Evolutionary conservation across 345 rosid species (phyloP).

Genomic region (Syzygium aqueum): DNA sequence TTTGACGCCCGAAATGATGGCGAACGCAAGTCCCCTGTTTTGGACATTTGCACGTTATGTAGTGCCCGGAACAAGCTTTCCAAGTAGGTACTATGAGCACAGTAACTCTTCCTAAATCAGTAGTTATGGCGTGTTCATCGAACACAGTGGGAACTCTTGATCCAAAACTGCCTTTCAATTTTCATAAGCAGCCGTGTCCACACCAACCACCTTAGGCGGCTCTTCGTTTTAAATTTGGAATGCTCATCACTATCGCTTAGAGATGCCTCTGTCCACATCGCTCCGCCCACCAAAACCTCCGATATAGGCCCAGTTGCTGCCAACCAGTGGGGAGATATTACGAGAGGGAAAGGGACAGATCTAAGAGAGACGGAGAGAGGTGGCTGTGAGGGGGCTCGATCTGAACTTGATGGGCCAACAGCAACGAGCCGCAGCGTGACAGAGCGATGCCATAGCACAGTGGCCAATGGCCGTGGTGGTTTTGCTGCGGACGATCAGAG

Average conservation of each 20-base stretch:
- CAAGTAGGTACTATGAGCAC: neutral
- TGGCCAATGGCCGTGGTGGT: neutral
- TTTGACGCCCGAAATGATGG: neutral
- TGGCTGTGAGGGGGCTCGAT: neutral
- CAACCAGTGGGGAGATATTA: neutral
- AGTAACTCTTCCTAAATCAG: neutral
- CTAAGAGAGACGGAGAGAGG: neutral
- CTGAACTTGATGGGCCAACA: neutral
- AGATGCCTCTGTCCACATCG: neutral
- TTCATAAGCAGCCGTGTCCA: neutral
- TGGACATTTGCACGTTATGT: neutral
- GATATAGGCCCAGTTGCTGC: neutral
- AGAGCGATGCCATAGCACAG: neutral
- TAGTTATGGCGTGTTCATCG: neutral
- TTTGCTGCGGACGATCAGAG: neutral
- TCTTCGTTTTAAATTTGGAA: neutral
- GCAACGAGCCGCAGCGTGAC: neutral
- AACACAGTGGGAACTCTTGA: neutral
- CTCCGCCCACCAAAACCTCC: neutral
- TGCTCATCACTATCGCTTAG: neutral
- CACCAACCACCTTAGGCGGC: neutral
- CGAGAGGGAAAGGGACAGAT: neutral
- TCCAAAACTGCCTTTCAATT: neutral
- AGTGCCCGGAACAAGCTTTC: neutral
- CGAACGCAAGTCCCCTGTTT: neutral